Percentiles rank a stretch among this genome's conserved stretches.
phyloP scores from a whole-genome alignment of 441 rosid species.

The Codiaeum variegatum region DNA sequence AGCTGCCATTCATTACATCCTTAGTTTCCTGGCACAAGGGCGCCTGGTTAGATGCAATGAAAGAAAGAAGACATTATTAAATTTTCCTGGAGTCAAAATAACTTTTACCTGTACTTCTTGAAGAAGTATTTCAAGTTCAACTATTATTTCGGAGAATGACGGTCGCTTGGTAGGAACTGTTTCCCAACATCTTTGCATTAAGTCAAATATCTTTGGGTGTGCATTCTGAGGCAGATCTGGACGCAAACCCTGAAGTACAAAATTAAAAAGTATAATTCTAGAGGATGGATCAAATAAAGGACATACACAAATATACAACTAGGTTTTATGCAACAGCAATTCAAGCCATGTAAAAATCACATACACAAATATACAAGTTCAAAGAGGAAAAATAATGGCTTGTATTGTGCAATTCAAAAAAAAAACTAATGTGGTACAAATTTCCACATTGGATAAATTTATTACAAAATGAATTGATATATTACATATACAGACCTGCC shows the following conservation, averaged over 20 bases:
- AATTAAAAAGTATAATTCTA: not conserved
- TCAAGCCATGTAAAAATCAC: not conserved
- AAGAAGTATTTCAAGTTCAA: constrained; percentile 49
- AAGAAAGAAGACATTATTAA: not conserved
- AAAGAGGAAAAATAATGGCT: not conserved
- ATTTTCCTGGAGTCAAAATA: not conserved
- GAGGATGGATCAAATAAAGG: not conserved
- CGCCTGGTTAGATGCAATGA: constrained; percentile 17
- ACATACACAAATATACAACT: not conserved
- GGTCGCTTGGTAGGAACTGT: constrained; percentile 50
- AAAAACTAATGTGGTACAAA: not conserved
- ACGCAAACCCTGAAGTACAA: constrained; percentile 50
- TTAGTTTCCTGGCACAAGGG: constrained; percentile 31
- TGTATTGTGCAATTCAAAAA: not conserved
- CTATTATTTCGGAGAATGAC: constrained; percentile 45
- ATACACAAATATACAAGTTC: not conserved
- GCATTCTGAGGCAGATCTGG: constrained; percentile 55
- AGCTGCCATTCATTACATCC: constrained; percentile 36
- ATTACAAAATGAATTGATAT: not conserved
- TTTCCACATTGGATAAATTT: not conserved
- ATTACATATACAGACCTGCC: constrained; percentile 39
- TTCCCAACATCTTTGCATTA: constrained; percentile 81
- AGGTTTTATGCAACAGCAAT: not conserved
- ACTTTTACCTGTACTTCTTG: constrained; percentile 44
- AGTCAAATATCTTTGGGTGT: constrained; percentile 45